These are phyloP conservation scores for Petunia axillaris DNA, from an alignment of 257 asterid genomes.

Conservation along the genomic window DNA sequence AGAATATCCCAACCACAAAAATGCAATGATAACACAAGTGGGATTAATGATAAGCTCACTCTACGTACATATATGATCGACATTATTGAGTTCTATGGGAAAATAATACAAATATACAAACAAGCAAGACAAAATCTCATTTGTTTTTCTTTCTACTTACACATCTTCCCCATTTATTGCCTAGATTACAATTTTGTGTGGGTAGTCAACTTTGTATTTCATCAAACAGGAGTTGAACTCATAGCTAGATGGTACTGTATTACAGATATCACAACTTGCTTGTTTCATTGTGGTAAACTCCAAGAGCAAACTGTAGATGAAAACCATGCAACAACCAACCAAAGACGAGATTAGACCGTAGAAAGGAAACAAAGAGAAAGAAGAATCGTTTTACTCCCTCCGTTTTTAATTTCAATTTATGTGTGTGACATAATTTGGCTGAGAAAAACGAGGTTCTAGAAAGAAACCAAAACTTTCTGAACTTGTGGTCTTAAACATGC, in stretches of 20 bases:
- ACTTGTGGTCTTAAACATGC: too few species aligned
- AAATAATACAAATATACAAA: slow-evolving; percentile 21
- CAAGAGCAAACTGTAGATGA: slow-evolving; percentile 71
- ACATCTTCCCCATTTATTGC: background rate
- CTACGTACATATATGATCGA: background rate
- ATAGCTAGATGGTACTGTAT: slow-evolving; percentile 2
- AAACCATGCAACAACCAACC: slow-evolving; percentile 18
- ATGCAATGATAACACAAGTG: too few species aligned
- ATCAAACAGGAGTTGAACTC: slow-evolving; percentile 18
- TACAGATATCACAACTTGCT: slow-evolving; percentile 15
- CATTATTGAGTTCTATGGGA: background rate
- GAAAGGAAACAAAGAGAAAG: background rate
- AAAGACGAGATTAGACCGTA: background rate
- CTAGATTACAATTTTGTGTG: slow-evolving; percentile 19
- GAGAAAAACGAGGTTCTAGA: too few species aligned
- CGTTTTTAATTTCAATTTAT: too few species aligned
- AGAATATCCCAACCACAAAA: background rate
- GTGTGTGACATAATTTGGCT: too few species aligned
- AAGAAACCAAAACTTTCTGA: too few species aligned
- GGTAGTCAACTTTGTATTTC: slow-evolving; percentile 24
- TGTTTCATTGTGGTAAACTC: slow-evolving; percentile 31
- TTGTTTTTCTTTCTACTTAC: slow-evolving; percentile 22
- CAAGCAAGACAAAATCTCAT: background rate
- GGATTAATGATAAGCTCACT: background rate
- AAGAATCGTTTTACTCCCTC: too few species aligned